Evolutionary conservation across 2,329 filamentous ascomycete species (phyloP).

Genomic region (Phialemoniopsis sp.): DNA sequence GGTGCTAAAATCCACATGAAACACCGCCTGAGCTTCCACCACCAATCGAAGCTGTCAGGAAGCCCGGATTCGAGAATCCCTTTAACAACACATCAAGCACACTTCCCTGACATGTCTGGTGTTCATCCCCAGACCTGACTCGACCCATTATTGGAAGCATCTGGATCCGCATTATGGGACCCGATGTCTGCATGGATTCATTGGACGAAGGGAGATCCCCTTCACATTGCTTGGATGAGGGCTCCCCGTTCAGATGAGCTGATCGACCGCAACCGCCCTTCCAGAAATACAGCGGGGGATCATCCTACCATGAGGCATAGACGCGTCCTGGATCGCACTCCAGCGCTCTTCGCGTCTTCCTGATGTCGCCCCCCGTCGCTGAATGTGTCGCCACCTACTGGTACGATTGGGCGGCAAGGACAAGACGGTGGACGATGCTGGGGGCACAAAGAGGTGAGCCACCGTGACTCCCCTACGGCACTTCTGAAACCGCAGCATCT

Average conservation of each 20-base stretch:
- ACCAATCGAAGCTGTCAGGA: conserved; percentile 9
- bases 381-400: too few species aligned
- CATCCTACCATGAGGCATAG: too few species aligned
- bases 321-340: too few species aligned
- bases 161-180: background rate
- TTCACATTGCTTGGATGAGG: background rate
- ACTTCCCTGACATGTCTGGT: background rate
- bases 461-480: too few species aligned
- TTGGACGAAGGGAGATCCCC: conserved; percentile 3
- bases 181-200: conserved; percentile 1
- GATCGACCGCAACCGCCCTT: too few species aligned
- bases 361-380: too few species aligned
- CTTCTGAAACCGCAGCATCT: too few species aligned
- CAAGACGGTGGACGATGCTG: too few species aligned
- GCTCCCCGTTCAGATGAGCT: background rate
- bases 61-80: conserved; percentile 2
- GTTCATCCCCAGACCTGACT: background rate
- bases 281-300: too few species aligned
- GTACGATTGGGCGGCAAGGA: too few species aligned
- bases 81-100: background rate
- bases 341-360: too few species aligned
- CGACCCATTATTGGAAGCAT: background rate
- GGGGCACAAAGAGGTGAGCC: too few species aligned
- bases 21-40: conserved; percentile 4
- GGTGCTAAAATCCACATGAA: conserved; percentile 10